Evolutionary conservation across 2,329 filamentous ascomycete species (phyloP).

Genomic region (Aureobasidium melanogenum): DNA sequence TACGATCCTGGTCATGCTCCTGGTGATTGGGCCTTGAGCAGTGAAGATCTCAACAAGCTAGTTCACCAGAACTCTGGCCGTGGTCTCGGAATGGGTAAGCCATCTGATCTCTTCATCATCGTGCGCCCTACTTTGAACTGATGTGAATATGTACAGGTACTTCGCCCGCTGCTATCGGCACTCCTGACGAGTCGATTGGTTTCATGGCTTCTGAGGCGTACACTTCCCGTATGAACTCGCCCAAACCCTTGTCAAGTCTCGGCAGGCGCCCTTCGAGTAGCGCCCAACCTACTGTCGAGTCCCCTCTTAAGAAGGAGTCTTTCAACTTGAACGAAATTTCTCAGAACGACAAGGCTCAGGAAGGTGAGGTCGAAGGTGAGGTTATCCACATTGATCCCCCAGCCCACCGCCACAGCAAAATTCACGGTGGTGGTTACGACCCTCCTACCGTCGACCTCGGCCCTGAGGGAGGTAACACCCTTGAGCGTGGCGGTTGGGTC

Average conservation of each 20-base stretch:
- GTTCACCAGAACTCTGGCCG: slow-evolving; percentile 59
- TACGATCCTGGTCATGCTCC: slow-evolving; percentile 52
- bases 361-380: slow-evolving; percentile 44
- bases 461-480: slow-evolving; percentile 35
- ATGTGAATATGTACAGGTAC: slow-evolving; percentile 44
- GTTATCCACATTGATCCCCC: slow-evolving; percentile 74
- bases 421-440: slow-evolving; percentile 42
- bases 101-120: neutral
- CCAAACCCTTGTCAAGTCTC: slow-evolving; percentile 34
- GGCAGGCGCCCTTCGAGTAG: slow-evolving; percentile 25
- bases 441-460: slow-evolving; percentile 45
- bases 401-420: slow-evolving; percentile 34
- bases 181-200: slow-evolving; percentile 83
- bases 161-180: slow-evolving; percentile 54
- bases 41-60: slow-evolving; percentile 81
- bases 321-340: slow-evolving; percentile 25
- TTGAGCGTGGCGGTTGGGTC: slow-evolving; percentile 41
- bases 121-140: neutral
- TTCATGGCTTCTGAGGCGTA: slow-evolving; percentile 84
- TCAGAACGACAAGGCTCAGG: slow-evolving; percentile 21
- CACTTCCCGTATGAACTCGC: slow-evolving; percentile 64
- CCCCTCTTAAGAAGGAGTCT: slow-evolving; percentile 39
- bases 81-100: slow-evolving; percentile 43
- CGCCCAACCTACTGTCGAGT: slow-evolving; percentile 28
- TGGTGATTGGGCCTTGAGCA: slow-evolving; percentile 77